These are phyloP conservation scores for Penicillium steckii DNA, from an alignment of 495 filamentous ascomycete species.

Conservation along the genomic window DNA sequence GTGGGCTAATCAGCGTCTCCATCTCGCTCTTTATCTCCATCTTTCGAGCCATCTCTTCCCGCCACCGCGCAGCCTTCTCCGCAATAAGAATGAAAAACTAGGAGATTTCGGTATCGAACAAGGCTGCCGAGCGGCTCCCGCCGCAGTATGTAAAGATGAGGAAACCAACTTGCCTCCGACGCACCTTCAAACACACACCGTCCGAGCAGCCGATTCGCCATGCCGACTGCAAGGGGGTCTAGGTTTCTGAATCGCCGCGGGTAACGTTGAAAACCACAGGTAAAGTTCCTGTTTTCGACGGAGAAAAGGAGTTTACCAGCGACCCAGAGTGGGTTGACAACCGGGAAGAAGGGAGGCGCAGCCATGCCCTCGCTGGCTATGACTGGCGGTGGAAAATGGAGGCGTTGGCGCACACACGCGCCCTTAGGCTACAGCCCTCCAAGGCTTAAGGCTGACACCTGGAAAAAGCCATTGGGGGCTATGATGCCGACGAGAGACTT, in stretches of 20 bases:
- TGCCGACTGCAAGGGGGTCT: constrained; percentile 17
- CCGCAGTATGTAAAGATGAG: constrained; percentile 10
- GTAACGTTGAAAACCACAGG: constrained; percentile 5
- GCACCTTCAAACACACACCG: constrained; percentile 6
- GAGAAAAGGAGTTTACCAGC: no score
- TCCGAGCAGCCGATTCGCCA: constrained; percentile 10
- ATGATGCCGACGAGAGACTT: background rate
- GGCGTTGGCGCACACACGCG: constrained; percentile 11
- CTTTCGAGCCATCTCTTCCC: background rate
- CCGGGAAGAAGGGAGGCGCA: background rate
- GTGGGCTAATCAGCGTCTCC: background rate
- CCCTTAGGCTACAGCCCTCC: constrained; percentile 36
- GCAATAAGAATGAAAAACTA: background rate
- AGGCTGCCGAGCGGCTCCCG: constrained; percentile 11
- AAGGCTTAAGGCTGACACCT: constrained; percentile 37
- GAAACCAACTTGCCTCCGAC: constrained; percentile 10
- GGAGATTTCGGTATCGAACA: constrained; percentile 8
- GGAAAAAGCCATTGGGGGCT: background rate
- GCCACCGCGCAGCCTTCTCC: background rate
- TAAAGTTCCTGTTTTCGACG: background rate
- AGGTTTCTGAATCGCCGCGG: constrained; percentile 12
- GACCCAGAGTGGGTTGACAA: background rate
- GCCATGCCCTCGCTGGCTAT: background rate
- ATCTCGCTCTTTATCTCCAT: background rate
- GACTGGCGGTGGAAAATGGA: constrained; percentile 1